Percentiles rank a stretch among this genome's conserved stretches.
Evolutionary conservation across 306 rosid genomes (phyloP).

Genomic region (Rubus parviflorus): DNA sequence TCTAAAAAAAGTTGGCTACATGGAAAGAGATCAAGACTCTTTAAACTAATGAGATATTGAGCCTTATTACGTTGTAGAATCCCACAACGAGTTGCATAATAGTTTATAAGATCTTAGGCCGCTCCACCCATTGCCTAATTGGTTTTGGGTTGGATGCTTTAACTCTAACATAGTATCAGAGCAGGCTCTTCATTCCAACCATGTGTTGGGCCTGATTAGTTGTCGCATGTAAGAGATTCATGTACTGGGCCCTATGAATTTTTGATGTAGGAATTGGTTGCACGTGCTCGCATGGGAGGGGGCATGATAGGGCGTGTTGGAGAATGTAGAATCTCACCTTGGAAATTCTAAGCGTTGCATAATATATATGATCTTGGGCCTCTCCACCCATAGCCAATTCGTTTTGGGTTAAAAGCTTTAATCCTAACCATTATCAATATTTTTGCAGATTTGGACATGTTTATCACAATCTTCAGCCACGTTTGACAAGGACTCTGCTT

Average conservation of each 20-base stretch:
- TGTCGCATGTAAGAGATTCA: neutral
- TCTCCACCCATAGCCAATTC: neutral
- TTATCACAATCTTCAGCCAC: slow-evolving; percentile 86
- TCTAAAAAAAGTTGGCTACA: neutral
- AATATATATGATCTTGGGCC: neutral
- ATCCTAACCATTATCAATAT: slow-evolving; percentile 5
- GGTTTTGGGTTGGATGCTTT: neutral
- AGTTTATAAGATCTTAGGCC: neutral
- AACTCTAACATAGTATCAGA: neutral
- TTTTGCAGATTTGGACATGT: slow-evolving; percentile 76
- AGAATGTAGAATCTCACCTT: neutral
- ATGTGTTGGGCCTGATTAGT: neutral
- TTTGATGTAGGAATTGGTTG: neutral
- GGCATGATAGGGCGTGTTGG: neutral
- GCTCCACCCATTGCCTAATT: neutral
- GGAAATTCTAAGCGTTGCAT: neutral
- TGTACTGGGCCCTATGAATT: neutral
- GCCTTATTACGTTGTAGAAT: neutral
- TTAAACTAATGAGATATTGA: neutral
- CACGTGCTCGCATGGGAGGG: neutral
- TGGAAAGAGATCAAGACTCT: neutral
- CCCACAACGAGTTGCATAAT: neutral
- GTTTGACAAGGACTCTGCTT: slow-evolving; percentile 76
- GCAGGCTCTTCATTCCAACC: neutral
- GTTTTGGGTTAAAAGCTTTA: neutral